Evolutionary conservation across 2,329 filamentous ascomycete species (phyloP).

Genomic region (Aureobasidium leucospermi): DNA sequence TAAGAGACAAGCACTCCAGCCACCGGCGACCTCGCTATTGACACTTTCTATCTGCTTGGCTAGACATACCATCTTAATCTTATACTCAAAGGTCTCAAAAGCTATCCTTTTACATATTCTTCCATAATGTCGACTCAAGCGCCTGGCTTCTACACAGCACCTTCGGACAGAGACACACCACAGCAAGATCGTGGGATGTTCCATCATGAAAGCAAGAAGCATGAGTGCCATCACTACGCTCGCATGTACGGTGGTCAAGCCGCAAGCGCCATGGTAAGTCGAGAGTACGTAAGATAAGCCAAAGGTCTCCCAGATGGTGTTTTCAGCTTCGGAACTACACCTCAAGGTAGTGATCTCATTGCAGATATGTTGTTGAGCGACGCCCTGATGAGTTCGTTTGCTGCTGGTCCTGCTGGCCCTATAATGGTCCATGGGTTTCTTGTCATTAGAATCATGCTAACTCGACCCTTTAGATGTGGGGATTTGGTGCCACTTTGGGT

Average conservation of each 20-base stretch:
- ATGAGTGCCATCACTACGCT: constrained; percentile 25
- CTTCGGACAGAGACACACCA: constrained; percentile 23
- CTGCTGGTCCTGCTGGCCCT: no score
- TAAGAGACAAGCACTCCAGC: not conserved
- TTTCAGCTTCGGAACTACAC: no score
- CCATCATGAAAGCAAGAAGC: constrained; percentile 23
- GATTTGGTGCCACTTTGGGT: constrained; percentile 24
- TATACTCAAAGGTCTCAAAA: not conserved
- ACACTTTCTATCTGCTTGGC: not conserved
- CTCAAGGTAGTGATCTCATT: no score
- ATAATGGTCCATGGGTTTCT: no score
- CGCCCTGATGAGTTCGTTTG: no score
- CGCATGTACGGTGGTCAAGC: constrained; percentile 25
- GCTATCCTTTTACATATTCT: not conserved
- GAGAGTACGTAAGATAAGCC: no score
- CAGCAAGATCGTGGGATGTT: constrained; percentile 23
- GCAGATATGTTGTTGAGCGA: no score
- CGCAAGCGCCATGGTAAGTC: constrained; percentile 16
- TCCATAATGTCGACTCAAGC: constrained; percentile 20
- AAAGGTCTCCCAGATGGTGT: no score
- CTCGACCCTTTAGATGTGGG: constrained; percentile 15
- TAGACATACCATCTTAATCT: not conserved
- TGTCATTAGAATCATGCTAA: no score
- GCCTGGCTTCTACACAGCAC: constrained; percentile 18
- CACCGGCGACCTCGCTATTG: not conserved